Percentiles rank a stretch among this genome's conserved stretches.
Conservation (phyloP, 1,284 basidiomycete genomes). For the Rhodotorula glutinis region DNA sequence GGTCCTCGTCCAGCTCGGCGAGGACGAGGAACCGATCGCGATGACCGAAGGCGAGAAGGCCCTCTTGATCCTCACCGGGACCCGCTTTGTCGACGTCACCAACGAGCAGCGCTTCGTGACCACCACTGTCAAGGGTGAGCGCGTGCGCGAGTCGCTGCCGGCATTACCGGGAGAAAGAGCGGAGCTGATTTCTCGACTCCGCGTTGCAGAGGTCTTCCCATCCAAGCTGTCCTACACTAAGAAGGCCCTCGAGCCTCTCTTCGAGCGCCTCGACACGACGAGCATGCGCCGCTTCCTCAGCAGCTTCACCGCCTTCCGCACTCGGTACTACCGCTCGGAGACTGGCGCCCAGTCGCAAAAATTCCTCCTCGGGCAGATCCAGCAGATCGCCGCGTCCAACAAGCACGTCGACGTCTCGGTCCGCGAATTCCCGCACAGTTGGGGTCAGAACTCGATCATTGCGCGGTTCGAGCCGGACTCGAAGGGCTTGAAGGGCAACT, state of each 20-base stretch:
- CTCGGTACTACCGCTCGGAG: conserved; percentile 56
- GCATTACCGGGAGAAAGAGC: not conserved
- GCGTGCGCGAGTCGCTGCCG: too few relatives aligned
- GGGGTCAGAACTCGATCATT: conserved; percentile 82
- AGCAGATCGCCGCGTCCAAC: conserved; percentile 42
- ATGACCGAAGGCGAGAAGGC: conserved; percentile 45
- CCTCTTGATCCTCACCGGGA: conserved; percentile 37
- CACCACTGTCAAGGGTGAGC: conserved; percentile 11
- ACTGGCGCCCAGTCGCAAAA: conserved; percentile 70
- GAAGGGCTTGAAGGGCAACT: conserved; percentile 13
- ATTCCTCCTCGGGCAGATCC: conserved; percentile 74
- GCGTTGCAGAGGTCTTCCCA: conserved; percentile 24
- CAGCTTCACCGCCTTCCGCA: conserved; percentile 47
- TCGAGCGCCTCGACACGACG: conserved; percentile 62
- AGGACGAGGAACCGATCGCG: conserved; percentile 24
- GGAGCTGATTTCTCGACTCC: not conserved
- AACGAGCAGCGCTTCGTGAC: conserved; percentile 15
- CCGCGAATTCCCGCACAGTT: conserved; percentile 60
- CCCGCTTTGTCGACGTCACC: conserved; percentile 45
- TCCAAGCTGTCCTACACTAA: conserved; percentile 24
- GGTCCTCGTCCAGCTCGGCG: conserved; percentile 31
- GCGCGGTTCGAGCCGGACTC: conserved; percentile 4
- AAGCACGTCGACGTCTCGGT: conserved; percentile 19
- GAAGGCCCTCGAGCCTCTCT: conserved; percentile 37
- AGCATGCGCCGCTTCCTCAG: conserved; percentile 53